Evolutionary conservation across 2,329 filamentous ascomycete species (phyloP), one percentile per base, ranked within the genome.

Genomic region (Aspergillus hortae): DNA sequence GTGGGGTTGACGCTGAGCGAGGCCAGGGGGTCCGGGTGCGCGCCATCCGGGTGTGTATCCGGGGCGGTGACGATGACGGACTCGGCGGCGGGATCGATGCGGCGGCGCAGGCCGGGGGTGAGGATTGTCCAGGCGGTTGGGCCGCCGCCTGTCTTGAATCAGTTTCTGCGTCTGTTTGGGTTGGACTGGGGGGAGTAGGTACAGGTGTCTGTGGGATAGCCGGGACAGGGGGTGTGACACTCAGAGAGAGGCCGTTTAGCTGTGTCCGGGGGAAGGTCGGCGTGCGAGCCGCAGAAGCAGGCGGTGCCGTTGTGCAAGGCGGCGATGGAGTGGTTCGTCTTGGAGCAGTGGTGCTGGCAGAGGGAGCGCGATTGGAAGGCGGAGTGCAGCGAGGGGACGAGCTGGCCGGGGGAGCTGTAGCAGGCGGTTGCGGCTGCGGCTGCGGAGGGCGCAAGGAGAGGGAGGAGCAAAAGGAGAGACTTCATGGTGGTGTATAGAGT

Each of bases 181-280:
- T 6, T 3, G 1, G 17, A 2, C 43, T 19, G 40, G 9, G 12
- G 27, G 3, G 17, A 32, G 23, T 21, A 12, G 14, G 49, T 57
- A 68, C 65, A 68, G 0, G 40, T 44, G 12, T 59, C 53, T 2
- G 1, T 23, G 1, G 62, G 45, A 10, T 27, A 68, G 10, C 65
- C 65, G 2, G 45, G 4, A 43, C 65, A 68, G 1, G 6, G 3
- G 1, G 19, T 21, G 7, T 58, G 45, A 56, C 65, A 68, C 46
- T 63, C 46, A 3, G 53, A 52, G 32, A 58, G 47, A 40, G 49
- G 52, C 6, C 66, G 47, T 38, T 38, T n/a, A 14, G 27, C 27
- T 4, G 11, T 38, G 35, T 38, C 48, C 61, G 56, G 10, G 41
- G 48, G 2, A 51, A 49, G 4, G 52, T 17, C 0, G 54, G 47